Conservation (phyloP, 495 filamentous ascomycete species). For the Clavariopsis aquatica region DNA sequence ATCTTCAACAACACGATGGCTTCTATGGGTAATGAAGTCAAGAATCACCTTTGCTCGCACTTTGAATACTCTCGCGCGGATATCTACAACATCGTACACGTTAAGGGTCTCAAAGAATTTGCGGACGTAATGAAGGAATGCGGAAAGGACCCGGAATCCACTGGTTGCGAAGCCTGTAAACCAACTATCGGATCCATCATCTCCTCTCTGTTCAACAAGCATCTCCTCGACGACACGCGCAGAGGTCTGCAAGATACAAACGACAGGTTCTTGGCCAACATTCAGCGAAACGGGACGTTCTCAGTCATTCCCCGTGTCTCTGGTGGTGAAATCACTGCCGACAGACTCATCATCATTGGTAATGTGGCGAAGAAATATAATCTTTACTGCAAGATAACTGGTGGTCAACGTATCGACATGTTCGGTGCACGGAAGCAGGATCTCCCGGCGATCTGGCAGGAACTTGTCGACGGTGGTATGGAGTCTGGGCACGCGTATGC, state of each 20-base stretch:
- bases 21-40: conserved; percentile 86
- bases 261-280: conserved; percentile 89
- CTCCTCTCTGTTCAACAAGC: conserved; percentile 79
- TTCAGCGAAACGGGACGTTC: conserved; percentile 92
- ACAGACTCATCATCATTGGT: conserved; percentile 86
- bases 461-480: conserved; percentile 85
- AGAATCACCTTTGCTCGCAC: conserved; percentile 82
- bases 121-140: conserved; percentile 78
- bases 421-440: conserved; percentile 94
- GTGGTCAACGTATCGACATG: conserved; percentile 93
- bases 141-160: conserved; percentile 69
- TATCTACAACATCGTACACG: conserved; percentile 84
- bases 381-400: conserved; percentile 94
- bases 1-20: conserved; percentile 95
- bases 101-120: conserved; percentile 77
- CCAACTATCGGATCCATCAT: conserved; percentile 84
- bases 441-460: conserved; percentile 83
- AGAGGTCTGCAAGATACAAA: conserved; percentile 94
- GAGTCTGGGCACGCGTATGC: conserved; percentile 95
- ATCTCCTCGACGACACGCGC: conserved; percentile 73
- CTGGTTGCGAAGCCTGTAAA: conserved; percentile 94
- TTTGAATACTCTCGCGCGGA: conserved; percentile 86
- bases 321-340: conserved; percentile 88
- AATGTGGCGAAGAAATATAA: conserved; percentile 85
- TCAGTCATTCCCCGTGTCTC: conserved; percentile 84